Percentiles rank a stretch among this genome's conserved stretches.
phyloP scores from a whole-genome alignment of 2,329 filamentous ascomycete genomes.

The Dactylonectria estremocensis region DNA sequence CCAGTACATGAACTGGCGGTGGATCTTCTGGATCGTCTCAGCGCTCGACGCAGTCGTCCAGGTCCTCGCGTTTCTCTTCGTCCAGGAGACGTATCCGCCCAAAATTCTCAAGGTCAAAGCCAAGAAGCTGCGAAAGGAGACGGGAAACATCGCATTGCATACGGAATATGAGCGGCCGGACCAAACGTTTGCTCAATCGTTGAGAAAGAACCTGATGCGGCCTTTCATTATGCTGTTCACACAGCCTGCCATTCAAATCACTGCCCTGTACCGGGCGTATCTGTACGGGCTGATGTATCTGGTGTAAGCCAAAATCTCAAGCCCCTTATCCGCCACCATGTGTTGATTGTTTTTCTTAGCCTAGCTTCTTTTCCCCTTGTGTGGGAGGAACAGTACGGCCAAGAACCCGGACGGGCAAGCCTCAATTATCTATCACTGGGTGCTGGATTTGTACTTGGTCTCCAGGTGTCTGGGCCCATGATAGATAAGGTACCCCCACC shows the following conservation, averaged over 20 bases:
- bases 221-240: conserved; percentile 65
- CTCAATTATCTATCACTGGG: conserved; percentile 69
- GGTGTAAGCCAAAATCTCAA: conserved; percentile 48
- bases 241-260: conserved; percentile 66
- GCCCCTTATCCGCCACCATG: accelerated
- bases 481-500: conserved; percentile 50
- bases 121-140: conserved; percentile 45
- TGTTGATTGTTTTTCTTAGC: conserved; percentile 26
- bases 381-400: conserved; percentile 63
- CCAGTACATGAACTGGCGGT: conserved; percentile 58
- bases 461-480: conserved; percentile 63
- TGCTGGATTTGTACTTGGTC: conserved; percentile 69
- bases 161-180: conserved; percentile 50
- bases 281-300: conserved; percentile 70
- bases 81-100: conserved; percentile 58
- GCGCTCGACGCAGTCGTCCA: conserved; percentile 56
- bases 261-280: conserved; percentile 65
- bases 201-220: conserved; percentile 56
- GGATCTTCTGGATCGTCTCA: conserved; percentile 61
- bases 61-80: conserved; percentile 54
- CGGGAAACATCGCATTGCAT: conserved; percentile 47
- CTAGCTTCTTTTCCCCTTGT: conserved; percentile 68
- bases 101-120: conserved; percentile 51
- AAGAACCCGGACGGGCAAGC: conserved; percentile 62
- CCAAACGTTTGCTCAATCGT: conserved; percentile 41